Evolutionary conservation across 2,329 filamentous ascomycete species (phyloP).

Genomic region (Fusarium subtropicale): DNA sequence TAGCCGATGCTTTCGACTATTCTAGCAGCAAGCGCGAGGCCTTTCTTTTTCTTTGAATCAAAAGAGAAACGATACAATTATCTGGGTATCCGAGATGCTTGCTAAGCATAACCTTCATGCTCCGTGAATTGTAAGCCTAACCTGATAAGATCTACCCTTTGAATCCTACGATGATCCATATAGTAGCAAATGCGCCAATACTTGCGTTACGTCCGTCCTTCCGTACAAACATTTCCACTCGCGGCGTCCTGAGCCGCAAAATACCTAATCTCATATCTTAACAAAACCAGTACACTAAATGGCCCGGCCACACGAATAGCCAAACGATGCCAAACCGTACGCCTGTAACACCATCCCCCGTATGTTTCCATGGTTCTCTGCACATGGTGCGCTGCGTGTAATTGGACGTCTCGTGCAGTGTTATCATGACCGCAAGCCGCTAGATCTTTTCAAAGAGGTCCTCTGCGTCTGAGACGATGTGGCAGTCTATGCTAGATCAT

Average conservation of each 20-base stretch:
- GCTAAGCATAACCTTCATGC: background rate
- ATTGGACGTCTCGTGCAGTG: slow-evolving; percentile 41
- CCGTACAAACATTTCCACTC: slow-evolving; percentile 17
- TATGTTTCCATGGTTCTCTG: slow-evolving; percentile 28
- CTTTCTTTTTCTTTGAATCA: background rate
- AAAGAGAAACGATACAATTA: slow-evolving; percentile 23
- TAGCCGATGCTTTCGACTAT: slow-evolving; percentile 12
- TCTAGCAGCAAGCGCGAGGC: slow-evolving; percentile 10
- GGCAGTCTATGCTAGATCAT: slow-evolving; percentile 44
- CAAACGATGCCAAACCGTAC: background rate
- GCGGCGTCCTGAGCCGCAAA: slow-evolving; percentile 5
- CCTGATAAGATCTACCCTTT: background rate
- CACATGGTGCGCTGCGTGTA: slow-evolving; percentile 42
- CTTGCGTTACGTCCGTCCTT: slow-evolving; percentile 5
- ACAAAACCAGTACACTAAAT: slow-evolving; percentile 2
- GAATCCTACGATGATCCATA: background rate
- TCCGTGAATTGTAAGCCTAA: background rate
- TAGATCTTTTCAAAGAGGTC: slow-evolving; percentile 37
- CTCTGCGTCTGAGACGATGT: slow-evolving; percentile 6
- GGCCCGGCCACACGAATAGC: background rate
- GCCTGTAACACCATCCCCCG: background rate
- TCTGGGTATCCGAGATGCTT: slow-evolving; percentile 19
- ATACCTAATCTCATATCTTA: background rate
- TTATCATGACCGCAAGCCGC: slow-evolving; percentile 40
- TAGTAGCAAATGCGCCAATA: background rate